These are phyloP conservation scores for Colletotrichum spinosum DNA, from an alignment of 2,329 filamentous ascomycete genomes.

Conservation along the genomic window DNA sequence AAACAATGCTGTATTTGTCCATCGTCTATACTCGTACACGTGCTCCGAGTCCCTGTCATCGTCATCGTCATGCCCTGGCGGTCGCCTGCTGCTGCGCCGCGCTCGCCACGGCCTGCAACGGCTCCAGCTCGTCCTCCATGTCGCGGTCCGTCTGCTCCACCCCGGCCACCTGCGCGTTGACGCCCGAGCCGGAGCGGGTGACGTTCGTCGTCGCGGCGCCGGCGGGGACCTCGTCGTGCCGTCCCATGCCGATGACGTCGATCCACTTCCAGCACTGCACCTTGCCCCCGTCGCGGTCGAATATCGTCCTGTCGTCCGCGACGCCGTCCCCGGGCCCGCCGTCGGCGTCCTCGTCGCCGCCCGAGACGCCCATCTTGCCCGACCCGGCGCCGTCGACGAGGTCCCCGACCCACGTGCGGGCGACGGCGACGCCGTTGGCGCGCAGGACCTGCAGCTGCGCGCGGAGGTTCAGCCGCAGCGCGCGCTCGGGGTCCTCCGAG, in stretches of 20 bases:
- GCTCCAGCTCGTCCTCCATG: conserved; percentile 39
- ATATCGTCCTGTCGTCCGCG: conserved; percentile 62
- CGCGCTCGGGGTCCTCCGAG: conserved; percentile 67
- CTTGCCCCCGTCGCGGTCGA: conserved; percentile 54
- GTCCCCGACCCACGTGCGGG: conserved; percentile 61
- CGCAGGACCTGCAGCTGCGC: conserved; percentile 65
- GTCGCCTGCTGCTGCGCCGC: conserved; percentile 16
- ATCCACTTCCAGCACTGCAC: conserved; percentile 66
- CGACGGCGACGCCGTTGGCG: conserved; percentile 60
- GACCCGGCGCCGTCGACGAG: conserved; percentile 59
- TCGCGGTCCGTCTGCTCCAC: conserved; percentile 31
- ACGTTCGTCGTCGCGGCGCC: conserved; percentile 3
- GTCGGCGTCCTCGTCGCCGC: conserved; percentile 28
- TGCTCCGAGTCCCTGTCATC: background rate
- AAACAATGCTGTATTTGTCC: background rate
- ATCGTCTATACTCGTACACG: background rate
- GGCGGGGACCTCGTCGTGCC: conserved; percentile 34
- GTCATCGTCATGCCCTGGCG: conserved; percentile 12
- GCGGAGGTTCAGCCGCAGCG: conserved; percentile 62
- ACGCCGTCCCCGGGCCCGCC: conserved; percentile 50
- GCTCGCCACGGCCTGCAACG: conserved; percentile 34
- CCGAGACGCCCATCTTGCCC: conserved; percentile 45
- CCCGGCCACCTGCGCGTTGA: conserved; percentile 22
- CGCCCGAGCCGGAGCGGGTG: background rate
- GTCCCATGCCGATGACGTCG: conserved; percentile 62